These are phyloP conservation scores for Botrytis galanthina DNA, from an alignment of 2,329 filamentous ascomycete species.

Conservation along the genomic window DNA sequence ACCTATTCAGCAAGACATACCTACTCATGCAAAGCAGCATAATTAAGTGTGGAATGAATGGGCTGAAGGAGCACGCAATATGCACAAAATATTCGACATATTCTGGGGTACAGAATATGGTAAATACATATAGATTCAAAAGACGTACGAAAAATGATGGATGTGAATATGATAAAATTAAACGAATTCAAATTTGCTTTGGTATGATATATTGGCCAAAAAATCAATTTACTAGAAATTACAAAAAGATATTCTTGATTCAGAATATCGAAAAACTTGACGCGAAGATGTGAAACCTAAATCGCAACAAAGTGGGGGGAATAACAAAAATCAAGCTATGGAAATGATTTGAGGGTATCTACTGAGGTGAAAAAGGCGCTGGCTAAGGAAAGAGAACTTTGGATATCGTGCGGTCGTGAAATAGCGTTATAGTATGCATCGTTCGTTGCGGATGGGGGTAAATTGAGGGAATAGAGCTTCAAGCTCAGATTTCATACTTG, in stretches of 20 bases:
- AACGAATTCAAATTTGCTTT: background rate
- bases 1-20: background rate
- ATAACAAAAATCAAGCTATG: background rate
- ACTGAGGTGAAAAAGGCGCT: background rate
- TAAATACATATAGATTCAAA: background rate
- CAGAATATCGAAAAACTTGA: background rate
- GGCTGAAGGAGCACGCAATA: constrained; percentile 17
- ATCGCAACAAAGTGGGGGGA: background rate
- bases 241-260: background rate
- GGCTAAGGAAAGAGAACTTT: background rate
- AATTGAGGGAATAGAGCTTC: background rate
- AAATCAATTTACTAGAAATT: background rate
- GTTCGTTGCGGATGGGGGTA: background rate
- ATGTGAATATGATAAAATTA: background rate
- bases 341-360: constrained; percentile 1
- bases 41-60: background rate
- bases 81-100: constrained; percentile 8
- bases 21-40: background rate
- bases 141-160: background rate
- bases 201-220: background rate
- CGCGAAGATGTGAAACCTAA: background rate
- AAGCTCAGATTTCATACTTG: background rate
- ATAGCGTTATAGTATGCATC: background rate
- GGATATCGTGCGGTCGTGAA: background rate
- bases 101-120: background rate